Evolutionary conservation across 164 flowering plant species (phyloP).

Genomic region (Nymphaea thermarum): DNA sequence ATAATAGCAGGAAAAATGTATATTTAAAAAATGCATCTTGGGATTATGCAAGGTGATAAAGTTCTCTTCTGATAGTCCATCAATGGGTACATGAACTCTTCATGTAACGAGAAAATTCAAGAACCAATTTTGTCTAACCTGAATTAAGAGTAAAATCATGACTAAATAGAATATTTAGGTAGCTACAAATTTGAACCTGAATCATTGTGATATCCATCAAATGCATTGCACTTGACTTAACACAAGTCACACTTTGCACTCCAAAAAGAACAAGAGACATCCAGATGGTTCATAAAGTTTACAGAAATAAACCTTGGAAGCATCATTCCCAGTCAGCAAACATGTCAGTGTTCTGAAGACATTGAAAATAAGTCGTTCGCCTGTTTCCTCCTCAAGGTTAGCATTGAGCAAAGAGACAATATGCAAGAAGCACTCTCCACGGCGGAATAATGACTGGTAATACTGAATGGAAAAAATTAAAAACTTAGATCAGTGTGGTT

Average conservation of each 20-base stretch:
- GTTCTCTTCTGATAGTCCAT: too few species aligned
- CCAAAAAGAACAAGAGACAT: too few species aligned
- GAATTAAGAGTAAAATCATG: too few species aligned
- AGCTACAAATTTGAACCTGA: not conserved
- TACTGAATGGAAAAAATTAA: constrained; percentile 37
- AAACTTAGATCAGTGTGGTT: not conserved
- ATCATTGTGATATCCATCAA: not conserved
- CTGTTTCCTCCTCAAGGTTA: constrained; percentile 52
- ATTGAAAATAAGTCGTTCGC: constrained; percentile 67
- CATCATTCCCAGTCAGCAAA: constrained; percentile 63
- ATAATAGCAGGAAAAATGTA: too few species aligned
- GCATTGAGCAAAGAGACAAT: constrained; percentile 90
- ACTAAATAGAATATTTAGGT: too few species aligned
- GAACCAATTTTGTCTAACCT: too few species aligned
- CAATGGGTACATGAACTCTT: too few species aligned
- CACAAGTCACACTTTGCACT: too few species aligned
- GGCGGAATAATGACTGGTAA: constrained; percentile 79
- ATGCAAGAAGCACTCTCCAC: constrained; percentile 95
- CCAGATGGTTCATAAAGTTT: not conserved
- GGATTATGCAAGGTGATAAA: too few species aligned
- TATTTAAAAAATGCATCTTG: too few species aligned
- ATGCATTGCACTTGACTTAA: too few species aligned
- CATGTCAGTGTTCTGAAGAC: constrained; percentile 79
- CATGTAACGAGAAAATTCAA: too few species aligned
- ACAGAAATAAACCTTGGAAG: constrained; percentile 64